Conservation (phyloP, 1,139 yeast genomes). For the Pichia sp. region DNA sequence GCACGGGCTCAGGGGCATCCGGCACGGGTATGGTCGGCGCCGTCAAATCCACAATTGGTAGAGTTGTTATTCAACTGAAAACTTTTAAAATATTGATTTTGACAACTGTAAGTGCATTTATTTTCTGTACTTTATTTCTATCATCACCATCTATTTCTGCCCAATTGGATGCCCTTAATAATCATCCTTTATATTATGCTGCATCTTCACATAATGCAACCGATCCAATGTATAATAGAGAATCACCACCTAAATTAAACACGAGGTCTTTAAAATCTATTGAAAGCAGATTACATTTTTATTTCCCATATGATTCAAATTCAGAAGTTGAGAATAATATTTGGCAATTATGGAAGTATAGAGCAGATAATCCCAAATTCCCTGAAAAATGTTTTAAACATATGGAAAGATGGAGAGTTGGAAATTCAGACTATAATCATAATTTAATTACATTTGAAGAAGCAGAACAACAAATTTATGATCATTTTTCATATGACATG, state of each 20-base stretch:
- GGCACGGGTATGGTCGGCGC: background rate
- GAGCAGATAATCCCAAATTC: slow-evolving; percentile 48
- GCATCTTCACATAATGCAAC: slow-evolving; percentile 1
- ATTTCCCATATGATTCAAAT: slow-evolving; percentile 62
- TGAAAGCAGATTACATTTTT: slow-evolving; percentile 42
- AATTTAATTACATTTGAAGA: slow-evolving; percentile 56
- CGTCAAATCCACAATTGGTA: background rate
- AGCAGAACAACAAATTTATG: slow-evolving; percentile 48
- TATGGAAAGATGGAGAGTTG: slow-evolving; percentile 47
- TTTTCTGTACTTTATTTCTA: slow-evolving; percentile 3
- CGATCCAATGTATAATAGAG: slow-evolving; percentile 10
- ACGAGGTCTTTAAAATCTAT: slow-evolving; percentile 23
- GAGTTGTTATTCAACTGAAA: background rate
- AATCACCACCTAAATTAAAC: slow-evolving; percentile 21
- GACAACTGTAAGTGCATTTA: slow-evolving; percentile 3
- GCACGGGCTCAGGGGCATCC: background rate
- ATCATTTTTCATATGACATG: slow-evolving; percentile 44
- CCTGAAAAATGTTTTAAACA: slow-evolving; percentile 43
- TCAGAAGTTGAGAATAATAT: slow-evolving; percentile 58
- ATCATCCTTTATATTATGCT: slow-evolving; percentile 5
- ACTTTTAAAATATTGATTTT: slow-evolving; percentile 5
- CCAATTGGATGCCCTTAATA: slow-evolving; percentile 9
- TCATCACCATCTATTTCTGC: slow-evolving; percentile 1
- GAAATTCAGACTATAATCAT: slow-evolving; percentile 58
- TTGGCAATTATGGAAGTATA: slow-evolving; percentile 94